Conservation (phyloP, 108 stramenopile species). For the Nannochloropsis gaditana region DNA sequence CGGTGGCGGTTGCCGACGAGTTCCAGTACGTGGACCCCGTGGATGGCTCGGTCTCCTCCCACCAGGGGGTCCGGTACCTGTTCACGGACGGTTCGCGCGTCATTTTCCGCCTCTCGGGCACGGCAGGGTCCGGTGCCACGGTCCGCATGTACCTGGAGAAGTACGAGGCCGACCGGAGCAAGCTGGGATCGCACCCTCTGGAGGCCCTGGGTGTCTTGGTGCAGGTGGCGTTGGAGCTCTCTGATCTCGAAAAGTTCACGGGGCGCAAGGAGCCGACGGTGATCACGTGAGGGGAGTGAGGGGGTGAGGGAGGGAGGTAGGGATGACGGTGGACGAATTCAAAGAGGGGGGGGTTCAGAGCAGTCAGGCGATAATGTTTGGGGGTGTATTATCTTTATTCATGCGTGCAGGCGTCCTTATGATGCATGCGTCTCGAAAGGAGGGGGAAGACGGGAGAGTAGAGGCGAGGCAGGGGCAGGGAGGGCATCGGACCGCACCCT, state of each 20-base stretch:
- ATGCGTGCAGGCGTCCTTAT: too few relatives aligned
- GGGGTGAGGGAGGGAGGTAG: background rate
- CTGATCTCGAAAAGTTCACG: slow-evolving; percentile 75
- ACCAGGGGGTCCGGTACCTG: slow-evolving; percentile 45
- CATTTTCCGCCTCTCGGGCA: slow-evolving; percentile 96
- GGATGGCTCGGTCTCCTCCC: slow-evolving; percentile 75
- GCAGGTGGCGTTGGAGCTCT: slow-evolving; percentile 75
- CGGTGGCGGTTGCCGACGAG: slow-evolving; percentile 81
- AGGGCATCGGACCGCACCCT: too few relatives aligned
- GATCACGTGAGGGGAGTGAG: slow-evolving; percentile 75
- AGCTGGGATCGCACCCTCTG: slow-evolving; percentile 65
- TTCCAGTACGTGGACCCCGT: slow-evolving; percentile 96
- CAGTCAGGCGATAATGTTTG: too few relatives aligned
- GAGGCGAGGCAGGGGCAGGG: too few relatives aligned
- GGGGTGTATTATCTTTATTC: too few relatives aligned
- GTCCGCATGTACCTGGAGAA: slow-evolving; percentile 99
- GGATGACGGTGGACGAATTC: background rate
- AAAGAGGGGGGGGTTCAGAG: background rate
- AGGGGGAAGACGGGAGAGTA: too few relatives aligned
- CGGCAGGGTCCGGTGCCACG: slow-evolving; percentile 95
- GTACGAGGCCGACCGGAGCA: slow-evolving; percentile 70
- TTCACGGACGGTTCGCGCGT: slow-evolving; percentile 90
- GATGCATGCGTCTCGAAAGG: too few relatives aligned
- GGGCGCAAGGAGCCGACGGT: slow-evolving; percentile 94
- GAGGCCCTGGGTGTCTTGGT: slow-evolving; percentile 71